Evolutionary conservation across 257 asterid genomes (phyloP), one percentile per base, ranked within the genome.

Genomic region (Petunia axillaris): DNA sequence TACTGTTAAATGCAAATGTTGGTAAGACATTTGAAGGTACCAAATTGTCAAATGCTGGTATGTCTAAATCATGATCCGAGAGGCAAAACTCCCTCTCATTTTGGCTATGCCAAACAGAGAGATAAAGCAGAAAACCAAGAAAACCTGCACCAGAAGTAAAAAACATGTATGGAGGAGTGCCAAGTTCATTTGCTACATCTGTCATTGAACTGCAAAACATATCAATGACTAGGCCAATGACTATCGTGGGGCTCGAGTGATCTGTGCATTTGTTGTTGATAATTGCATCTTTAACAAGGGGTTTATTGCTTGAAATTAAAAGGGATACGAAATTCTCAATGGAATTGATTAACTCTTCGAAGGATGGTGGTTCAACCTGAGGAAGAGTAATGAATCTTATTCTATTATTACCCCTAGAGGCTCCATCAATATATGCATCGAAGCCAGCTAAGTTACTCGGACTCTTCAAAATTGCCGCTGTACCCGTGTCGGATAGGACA

Each of bases 101-200:
- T 2, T 84, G 83, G 10, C 6, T 44, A 9, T 7, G 64, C 8
- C 79, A 78, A 0, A 60, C 40, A 10, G 6, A 71, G 14, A 85
- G 78, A 46, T 67, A n/a, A 59, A 64, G 60, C 43, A 43, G 10
- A 46, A 79, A 59, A 70, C 77, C 77, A 2, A 88, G 85, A 66
- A 80, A 86, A 7, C 80, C 85, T n/a, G 86, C 86, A 37, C 87
- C 10, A 0, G 89, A 87, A 2, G 91, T 81, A 80, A 82, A 89
- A 83, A 82, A 89, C 0, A 59, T 57, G 41, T 87, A 89, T 4
- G 73, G 13, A 1, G 92, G 92, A 74, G 87, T 80, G 59, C 54
- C 55, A 1, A 89, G 76, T 37, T 89, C 91, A 11, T 84, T 59
- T 1, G 85, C 91, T n/a, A 89, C 79, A 3, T 87, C 89, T 3